Conservation (phyloP, 345 rosid genomes). For the Arabidopsis arenosa region DNA sequence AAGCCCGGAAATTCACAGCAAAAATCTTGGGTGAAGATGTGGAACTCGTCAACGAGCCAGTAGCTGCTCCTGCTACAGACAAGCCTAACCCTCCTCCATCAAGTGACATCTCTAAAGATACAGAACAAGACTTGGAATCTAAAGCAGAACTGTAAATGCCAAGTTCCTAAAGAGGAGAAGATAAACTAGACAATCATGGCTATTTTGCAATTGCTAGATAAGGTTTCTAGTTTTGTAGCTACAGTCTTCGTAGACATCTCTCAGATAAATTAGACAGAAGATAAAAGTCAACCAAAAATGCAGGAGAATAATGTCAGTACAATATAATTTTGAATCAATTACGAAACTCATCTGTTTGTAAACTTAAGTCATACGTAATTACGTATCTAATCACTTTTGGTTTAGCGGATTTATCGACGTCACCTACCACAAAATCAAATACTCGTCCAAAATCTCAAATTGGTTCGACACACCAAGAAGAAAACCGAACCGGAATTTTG, state of each 20-base stretch:
- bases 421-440: too few species aligned
- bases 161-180: slow-evolving; percentile 17
- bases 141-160: slow-evolving; percentile 72
- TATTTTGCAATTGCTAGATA: slow-evolving; percentile 15
- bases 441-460: slow-evolving; percentile 18
- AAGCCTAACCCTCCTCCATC: slow-evolving; percentile 41
- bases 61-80: slow-evolving; percentile 34
- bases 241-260: slow-evolving; percentile 28
- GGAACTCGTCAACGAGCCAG: slow-evolving; percentile 52
- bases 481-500: slow-evolving; percentile 12
- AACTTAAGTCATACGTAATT: too few species aligned
- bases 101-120: slow-evolving; percentile 29
- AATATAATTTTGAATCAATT: background rate
- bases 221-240: slow-evolving; percentile 32
- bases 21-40: slow-evolving; percentile 77
- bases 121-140: slow-evolving; percentile 61
- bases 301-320: slow-evolving; percentile 10
- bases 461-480: background rate
- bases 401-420: background rate
- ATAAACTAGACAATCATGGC: slow-evolving; percentile 1
- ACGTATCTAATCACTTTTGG: background rate
- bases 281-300: background rate
- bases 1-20: slow-evolving; percentile 77
- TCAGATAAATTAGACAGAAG: slow-evolving; percentile 25
- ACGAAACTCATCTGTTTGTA: background rate